These are phyloP conservation scores for Aureobasidium sp. DNA, from an alignment of 2,329 filamentous ascomycete species.

Conservation along the genomic window DNA sequence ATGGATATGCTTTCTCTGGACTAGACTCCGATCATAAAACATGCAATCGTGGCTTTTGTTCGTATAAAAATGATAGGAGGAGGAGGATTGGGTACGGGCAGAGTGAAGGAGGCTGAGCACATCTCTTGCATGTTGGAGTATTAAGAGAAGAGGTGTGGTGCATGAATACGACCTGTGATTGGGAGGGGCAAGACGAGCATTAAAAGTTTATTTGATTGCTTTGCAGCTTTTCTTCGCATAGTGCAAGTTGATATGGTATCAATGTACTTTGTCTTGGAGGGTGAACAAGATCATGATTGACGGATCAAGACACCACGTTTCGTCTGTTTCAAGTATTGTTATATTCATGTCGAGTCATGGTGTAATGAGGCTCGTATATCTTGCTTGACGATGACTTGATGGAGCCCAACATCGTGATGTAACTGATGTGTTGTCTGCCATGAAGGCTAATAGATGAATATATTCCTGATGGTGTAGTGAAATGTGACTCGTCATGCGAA, in stretches of 20 bases:
- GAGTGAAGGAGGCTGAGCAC: no score
- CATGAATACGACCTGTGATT: background rate
- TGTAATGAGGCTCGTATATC: no score
- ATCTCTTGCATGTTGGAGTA: background rate
- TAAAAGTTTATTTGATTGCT: conserved; percentile 6
- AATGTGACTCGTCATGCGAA: no score
- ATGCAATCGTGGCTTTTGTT: no score
- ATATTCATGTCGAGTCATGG: background rate
- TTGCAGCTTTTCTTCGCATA: background rate
- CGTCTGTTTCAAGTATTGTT: background rate
- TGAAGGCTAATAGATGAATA: background rate
- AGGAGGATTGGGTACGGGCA: no score
- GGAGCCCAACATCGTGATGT: background rate
- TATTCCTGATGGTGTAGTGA: no score
- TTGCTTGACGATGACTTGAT: no score
- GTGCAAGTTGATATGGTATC: background rate
- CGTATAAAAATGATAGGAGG: no score
- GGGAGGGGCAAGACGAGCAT: background rate
- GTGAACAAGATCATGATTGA: background rate
- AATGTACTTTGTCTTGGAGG: background rate
- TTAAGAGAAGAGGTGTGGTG: background rate
- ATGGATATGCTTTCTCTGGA: no score
- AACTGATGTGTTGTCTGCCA: background rate
- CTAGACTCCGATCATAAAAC: no score
- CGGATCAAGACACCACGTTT: background rate